These are phyloP conservation scores for Cudoniella acicularis DNA, from an alignment of 495 filamentous ascomycete genomes.

Conservation along the genomic window DNA sequence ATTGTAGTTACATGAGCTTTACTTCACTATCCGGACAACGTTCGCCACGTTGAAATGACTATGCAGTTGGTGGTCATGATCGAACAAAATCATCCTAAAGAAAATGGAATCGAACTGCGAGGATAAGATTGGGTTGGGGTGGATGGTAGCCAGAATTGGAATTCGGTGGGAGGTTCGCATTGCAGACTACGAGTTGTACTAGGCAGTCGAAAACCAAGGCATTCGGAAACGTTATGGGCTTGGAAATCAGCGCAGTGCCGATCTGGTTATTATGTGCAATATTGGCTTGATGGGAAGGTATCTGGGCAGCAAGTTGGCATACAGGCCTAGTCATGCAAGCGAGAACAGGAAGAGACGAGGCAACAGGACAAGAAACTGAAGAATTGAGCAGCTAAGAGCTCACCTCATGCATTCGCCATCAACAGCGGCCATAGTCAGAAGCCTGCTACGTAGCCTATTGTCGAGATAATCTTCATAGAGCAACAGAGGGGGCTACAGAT, in stretches of 20 bases:
- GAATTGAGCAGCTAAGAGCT: constrained; percentile 8
- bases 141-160: no score
- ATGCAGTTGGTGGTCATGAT: not conserved
- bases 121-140: not conserved
- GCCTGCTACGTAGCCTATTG: constrained; percentile 33
- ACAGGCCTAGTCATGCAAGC: not conserved
- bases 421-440: constrained; percentile 28
- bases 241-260: no score
- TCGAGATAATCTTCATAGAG: constrained; percentile 34
- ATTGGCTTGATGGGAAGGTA: not conserved
- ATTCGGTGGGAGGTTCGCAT: no score
- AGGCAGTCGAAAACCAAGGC: no score
- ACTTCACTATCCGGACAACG: not conserved
- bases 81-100: not conserved
- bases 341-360: not conserved
- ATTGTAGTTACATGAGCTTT: not conserved
- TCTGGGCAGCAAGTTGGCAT: not conserved
- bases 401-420: constrained; percentile 26
- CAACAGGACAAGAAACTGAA: constrained; percentile 5
- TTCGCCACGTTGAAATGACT: not conserved
- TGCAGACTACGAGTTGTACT: no score
- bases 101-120: not conserved
- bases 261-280: no score
- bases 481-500: constrained; percentile 23
- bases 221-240: no score